phyloP scores from a whole-genome alignment of 306 rosid genomes.

The Quercus mongolica region DNA sequence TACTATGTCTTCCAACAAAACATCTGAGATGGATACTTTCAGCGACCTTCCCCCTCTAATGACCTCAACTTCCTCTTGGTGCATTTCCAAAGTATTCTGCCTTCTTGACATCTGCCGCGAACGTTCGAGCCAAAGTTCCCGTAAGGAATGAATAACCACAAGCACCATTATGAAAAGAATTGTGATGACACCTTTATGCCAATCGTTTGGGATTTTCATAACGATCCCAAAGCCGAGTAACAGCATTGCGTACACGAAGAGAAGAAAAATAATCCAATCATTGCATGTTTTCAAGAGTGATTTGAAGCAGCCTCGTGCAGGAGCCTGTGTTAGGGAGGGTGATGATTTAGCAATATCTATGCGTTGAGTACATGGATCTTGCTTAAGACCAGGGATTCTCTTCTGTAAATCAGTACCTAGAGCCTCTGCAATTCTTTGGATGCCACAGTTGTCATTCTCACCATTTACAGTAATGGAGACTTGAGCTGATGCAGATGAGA shows the following conservation, averaged over 20 bases:
- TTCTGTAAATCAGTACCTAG: background rate
- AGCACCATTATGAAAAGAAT: background rate
- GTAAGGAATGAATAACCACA: background rate
- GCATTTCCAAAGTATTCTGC: background rate
- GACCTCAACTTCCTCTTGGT: background rate
- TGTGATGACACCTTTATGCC: conserved; percentile 1
- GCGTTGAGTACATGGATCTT: too few relatives aligned
- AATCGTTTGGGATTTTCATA: background rate
- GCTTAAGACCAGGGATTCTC: background rate
- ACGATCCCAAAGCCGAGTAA: conserved; percentile 11
- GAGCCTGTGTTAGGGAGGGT: background rate
- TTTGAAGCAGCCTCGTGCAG: background rate
- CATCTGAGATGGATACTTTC: background rate
- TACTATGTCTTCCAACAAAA: conserved; percentile 6
- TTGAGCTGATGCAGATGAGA: too few relatives aligned
- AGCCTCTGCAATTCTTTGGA: conserved; percentile 10
- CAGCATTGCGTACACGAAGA: background rate
- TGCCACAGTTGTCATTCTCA: too few relatives aligned
- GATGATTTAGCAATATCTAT: too few relatives aligned
- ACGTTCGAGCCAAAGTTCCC: background rate
- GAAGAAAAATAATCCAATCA: background rate
- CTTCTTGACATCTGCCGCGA: background rate
- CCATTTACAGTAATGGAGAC: too few relatives aligned
- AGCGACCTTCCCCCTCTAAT: background rate
- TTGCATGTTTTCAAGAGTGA: background rate